Conservation (phyloP, 768 basidiomycete genomes). For the Mycena sanguinolenta region DNA sequence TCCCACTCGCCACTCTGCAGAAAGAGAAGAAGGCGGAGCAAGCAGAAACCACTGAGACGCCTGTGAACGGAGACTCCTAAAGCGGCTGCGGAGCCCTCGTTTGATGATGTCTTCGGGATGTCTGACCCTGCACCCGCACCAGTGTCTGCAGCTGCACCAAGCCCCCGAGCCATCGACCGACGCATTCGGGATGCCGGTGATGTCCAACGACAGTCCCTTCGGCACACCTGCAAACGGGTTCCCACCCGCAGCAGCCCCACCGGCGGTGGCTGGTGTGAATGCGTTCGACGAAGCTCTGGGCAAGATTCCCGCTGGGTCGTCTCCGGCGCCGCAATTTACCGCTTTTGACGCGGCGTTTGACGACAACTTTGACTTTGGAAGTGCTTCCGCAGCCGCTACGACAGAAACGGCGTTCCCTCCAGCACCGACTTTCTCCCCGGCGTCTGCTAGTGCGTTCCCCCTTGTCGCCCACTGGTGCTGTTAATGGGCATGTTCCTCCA, state of each 20-base stretch:
- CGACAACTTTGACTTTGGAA: constrained; percentile 71
- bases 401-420: neutral
- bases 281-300: constrained; percentile 86
- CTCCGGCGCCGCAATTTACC: constrained; percentile 58
- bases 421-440: neutral
- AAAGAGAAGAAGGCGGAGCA: constrained; percentile 43
- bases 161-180: constrained; percentile 38
- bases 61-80: constrained; percentile 37
- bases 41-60: constrained; percentile 27
- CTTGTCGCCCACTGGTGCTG: constrained; percentile 43
- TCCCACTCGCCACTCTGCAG: constrained; percentile 52
- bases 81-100: constrained; percentile 47
- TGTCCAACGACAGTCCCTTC: constrained; percentile 38
- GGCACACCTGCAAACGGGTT: constrained; percentile 31
- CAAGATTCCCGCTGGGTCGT: constrained; percentile 57
- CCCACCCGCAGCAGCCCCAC: constrained; percentile 26
- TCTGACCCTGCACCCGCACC: constrained; percentile 44
- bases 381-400: constrained; percentile 59
- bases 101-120: constrained; percentile 72
- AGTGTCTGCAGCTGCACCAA: constrained; percentile 31
- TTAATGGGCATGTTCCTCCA: constrained; percentile 42
- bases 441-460: constrained; percentile 38
- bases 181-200: constrained; percentile 39
- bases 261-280: constrained; percentile 62
- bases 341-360: constrained; percentile 76